phyloP scores from a whole-genome alignment of 2,329 filamentous ascomycete species.

The Ophiostoma piceae region DNA sequence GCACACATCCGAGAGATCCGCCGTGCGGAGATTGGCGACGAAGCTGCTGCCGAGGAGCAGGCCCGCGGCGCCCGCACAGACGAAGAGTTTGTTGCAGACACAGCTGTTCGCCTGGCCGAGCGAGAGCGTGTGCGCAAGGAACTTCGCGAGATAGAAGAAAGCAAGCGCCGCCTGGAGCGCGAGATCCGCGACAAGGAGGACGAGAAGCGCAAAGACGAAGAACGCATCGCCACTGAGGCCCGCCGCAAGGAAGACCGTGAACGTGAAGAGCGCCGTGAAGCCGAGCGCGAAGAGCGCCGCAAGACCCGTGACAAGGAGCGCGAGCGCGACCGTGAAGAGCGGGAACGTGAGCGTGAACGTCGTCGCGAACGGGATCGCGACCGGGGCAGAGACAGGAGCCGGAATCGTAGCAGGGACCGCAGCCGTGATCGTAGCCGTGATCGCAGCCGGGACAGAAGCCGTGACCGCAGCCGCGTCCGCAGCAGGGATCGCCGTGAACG shows the following conservation, averaged over 20 bases:
- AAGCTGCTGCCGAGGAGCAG: slow-evolving; percentile 61
- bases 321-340: slow-evolving; percentile 47
- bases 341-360: slow-evolving; percentile 37
- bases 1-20: slow-evolving; percentile 64
- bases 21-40: slow-evolving; percentile 61
- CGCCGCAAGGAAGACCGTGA: slow-evolving; percentile 36
- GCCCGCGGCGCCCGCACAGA: slow-evolving; percentile 65
- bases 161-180: slow-evolving; percentile 53
- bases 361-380: slow-evolving; percentile 34
- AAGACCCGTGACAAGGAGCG: slow-evolving; percentile 37
- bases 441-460: slow-evolving; percentile 5
- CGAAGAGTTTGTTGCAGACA: slow-evolving; percentile 65
- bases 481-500: slow-evolving; percentile 27
- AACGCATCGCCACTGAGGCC: slow-evolving; percentile 34
- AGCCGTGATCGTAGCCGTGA: slow-evolving; percentile 26
- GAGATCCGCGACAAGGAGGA: slow-evolving; percentile 50
- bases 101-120: slow-evolving; percentile 53
- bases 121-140: slow-evolving; percentile 59
- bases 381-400: slow-evolving; percentile 32
- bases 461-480: background rate
- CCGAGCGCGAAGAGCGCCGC: slow-evolving; percentile 38
- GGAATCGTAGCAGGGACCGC: slow-evolving; percentile 31
- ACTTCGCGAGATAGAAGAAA: slow-evolving; percentile 54
- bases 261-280: slow-evolving; percentile 39
- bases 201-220: slow-evolving; percentile 34